Conservation (phyloP, 257 asterid genomes). For the Avicennia marina region DNA sequence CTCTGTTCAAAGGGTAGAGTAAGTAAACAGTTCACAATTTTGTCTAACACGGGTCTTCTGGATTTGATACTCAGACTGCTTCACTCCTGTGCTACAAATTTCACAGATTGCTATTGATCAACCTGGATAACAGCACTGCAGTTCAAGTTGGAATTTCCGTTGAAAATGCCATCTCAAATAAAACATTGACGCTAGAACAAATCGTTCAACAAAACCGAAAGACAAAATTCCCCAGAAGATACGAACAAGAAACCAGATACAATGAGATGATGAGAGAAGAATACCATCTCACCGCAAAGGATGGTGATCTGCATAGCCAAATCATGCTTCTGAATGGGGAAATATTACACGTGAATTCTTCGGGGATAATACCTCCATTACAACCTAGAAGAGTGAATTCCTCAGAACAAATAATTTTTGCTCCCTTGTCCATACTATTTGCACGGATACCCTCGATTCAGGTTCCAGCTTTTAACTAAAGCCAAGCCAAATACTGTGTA, state of each 20-base stretch:
- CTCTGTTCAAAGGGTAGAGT: slow-evolving; percentile 78
- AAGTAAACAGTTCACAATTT: slow-evolving; percentile 20
- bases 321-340: slow-evolving; percentile 69
- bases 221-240: background rate
- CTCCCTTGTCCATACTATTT: slow-evolving; percentile 74
- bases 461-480: slow-evolving; percentile 56
- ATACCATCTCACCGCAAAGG: slow-evolving; percentile 67
- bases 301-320: slow-evolving; percentile 74
- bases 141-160: slow-evolving; percentile 46
- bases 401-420: slow-evolving; percentile 42
- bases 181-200: slow-evolving; percentile 22
- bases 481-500: too few relatives aligned
- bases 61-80: background rate
- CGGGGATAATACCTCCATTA: slow-evolving; percentile 57
- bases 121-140: slow-evolving; percentile 50
- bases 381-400: slow-evolving; percentile 39
- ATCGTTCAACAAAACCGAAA: slow-evolving; percentile 8
- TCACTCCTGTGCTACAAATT: slow-evolving; percentile 40
- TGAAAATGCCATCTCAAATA: slow-evolving; percentile 25
- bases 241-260: slow-evolving; percentile 2
- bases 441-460: slow-evolving; percentile 46
- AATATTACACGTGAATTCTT: slow-evolving; percentile 35
- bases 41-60: background rate
- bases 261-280: slow-evolving; percentile 45
- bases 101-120: slow-evolving; percentile 67